Evolutionary conservation across 1,139 yeast species (phyloP).

Genomic region (Lodderomyces elongisporus): DNA sequence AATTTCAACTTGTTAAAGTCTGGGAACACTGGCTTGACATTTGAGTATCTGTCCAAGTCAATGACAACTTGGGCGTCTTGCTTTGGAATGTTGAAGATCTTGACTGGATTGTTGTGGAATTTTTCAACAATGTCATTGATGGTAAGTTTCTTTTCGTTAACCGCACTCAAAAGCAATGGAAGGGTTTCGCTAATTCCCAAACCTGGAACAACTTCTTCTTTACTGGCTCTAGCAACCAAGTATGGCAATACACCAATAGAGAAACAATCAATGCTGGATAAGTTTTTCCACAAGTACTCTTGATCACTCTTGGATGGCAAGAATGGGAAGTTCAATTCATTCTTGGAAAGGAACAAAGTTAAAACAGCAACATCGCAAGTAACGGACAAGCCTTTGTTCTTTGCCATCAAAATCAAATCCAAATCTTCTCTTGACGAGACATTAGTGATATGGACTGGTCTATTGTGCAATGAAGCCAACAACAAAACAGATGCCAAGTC

Average conservation of each 20-base stretch:
- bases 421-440: slow-evolving; percentile 80
- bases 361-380: slow-evolving; percentile 89
- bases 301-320: slow-evolving; percentile 82
- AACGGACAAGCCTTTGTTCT: slow-evolving; percentile 72
- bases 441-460: slow-evolving; percentile 85
- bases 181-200: slow-evolving; percentile 75
- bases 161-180: slow-evolving; percentile 80
- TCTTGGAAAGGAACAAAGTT: slow-evolving; percentile 70
- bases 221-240: slow-evolving; percentile 60
- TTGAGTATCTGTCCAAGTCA: slow-evolving; percentile 65
- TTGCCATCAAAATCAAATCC: slow-evolving; percentile 79
- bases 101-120: slow-evolving; percentile 77
- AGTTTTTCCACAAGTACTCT: slow-evolving; percentile 72
- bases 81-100: slow-evolving; percentile 78
- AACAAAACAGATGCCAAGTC: slow-evolving; percentile 87
- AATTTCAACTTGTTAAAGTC: slow-evolving; percentile 50
- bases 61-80: slow-evolving; percentile 76
- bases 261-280: slow-evolving; percentile 76
- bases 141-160: slow-evolving; percentile 66
- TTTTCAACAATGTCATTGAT: slow-evolving; percentile 66
- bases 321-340: slow-evolving; percentile 62
- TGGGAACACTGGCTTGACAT: slow-evolving; percentile 45
- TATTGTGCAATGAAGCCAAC: slow-evolving; percentile 81
- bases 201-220: slow-evolving; percentile 60
- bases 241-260: slow-evolving; percentile 81